Base-by-base conservation (phyloP, 495 filamentous ascomycete genomes). In the Aspergillus bridgeri region DNA sequence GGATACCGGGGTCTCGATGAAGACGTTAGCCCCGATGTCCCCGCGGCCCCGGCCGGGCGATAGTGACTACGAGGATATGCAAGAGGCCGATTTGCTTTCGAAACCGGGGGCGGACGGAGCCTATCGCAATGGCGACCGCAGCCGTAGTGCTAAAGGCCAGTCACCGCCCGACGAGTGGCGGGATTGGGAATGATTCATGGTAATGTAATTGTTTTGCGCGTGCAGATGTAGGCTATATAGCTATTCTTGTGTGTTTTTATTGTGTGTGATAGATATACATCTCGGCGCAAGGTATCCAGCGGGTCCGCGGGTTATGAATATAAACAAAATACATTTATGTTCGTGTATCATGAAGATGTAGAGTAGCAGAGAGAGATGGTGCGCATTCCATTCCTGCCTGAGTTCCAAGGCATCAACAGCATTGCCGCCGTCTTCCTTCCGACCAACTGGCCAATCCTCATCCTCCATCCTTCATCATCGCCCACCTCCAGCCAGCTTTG, bases 1-100 rank as follows among this genome's bases (percentile, higher is more conserved):
- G 0, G 64, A 68, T 22, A 81, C 79, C 2, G 75, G 75, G 17
- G 76, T 82, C n/a, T 82, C 79, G 4, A 78, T 81, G 75, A 78
- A 80, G 63, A 82, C 79, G 0, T 65, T 81, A 20, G 68, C 75
- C 13, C 76, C 76, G 2, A 66, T 66, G 50, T 79, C 76, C 0
- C 75, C 79, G 20, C 69, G 75, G 5, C 68, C 73, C 6, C 65
- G 76, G 33, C 77, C 75, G 42, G 76, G 74, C 0, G 77, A 79
- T 45, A 75, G 66, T 19, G 72, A 73, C 46, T 74, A 69, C 43
- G 75, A 75, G 29, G 75, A 72, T 4, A 76, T 75, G 20, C 67
- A 65, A 15, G 64, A 60, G 18, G 57, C 46, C 23, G 60, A 54
- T 57, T 59, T 63, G 20, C 42, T 67, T 2, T 51, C 67, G 29